Base-by-base conservation (phyloP, 805 yeast genomes). In the Candida multigemmis region DNA sequence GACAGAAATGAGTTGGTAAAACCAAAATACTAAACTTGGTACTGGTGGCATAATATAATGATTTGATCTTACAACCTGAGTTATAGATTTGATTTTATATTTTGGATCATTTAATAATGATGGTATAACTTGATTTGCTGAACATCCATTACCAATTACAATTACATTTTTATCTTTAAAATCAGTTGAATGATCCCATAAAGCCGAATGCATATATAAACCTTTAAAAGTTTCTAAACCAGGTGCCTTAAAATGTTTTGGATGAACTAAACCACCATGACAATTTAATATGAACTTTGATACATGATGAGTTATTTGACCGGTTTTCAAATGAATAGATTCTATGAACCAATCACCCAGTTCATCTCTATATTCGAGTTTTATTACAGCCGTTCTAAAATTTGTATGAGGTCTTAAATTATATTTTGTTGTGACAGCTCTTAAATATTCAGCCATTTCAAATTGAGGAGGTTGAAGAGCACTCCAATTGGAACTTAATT, bases 61-160 rank as follows among this genome's bases (percentile, higher is more conserved):
- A 33, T 52, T 49, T 5, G 61, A 46, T 29, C 60, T 42, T 15
- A 50, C 46, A 6, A 59, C 27, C 35, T 60, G 66, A 5, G 48
- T 45, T 5, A 60, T 38, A 4, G 46, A 35, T 27, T 45, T 34
- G 8, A 45, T 50, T 3, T 38, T 42, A 30, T 43, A 37, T 12
- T 24, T 14, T 4, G 41, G 41, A 7, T 47, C 42, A 22, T 44
- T 46, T 35, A 60, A 37, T 16, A 60, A 31, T 1, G 53, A 53
- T 6, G 67, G 65, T 10, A 60, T 38, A n/a, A 59, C 43, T 33
- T 60, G 65, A 13, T 50, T 53, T 2, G 65, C 65, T 4, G 64
- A 56, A 30, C 67, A 60, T 2, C 67, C 67, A 37, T 56, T 56
- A 10, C 67, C 67, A 16, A 60, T 39, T 8, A 59, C 64, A 5